A percentile compares a stretch with the other conserved stretches of the same genome.
Evolutionary conservation across 2,329 filamentous ascomycete species (phyloP).

Genomic region (Colletotrichum scovillei): DNA sequence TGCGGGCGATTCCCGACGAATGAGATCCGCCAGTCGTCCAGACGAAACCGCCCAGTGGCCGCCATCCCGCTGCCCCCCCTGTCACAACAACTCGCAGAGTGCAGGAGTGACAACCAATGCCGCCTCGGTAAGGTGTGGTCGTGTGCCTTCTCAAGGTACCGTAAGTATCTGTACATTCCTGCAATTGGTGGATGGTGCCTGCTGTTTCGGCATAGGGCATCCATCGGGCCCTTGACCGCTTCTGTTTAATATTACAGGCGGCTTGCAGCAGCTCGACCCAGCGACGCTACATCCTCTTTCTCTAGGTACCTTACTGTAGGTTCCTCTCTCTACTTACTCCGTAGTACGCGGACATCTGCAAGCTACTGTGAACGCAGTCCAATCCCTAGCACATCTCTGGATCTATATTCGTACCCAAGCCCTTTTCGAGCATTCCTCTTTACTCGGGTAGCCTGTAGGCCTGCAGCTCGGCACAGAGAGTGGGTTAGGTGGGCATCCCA

Average conservation of each 20-base stretch:
- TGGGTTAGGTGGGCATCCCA: slow-evolving; percentile 5
- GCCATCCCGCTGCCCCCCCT: slow-evolving; percentile 11
- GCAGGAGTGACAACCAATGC: neutral
- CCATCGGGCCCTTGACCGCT: slow-evolving; percentile 34
- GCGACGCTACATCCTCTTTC: neutral
- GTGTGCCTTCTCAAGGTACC: neutral
- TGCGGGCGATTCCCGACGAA: slow-evolving; percentile 16
- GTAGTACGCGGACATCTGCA: neutral
- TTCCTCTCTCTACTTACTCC: neutral
- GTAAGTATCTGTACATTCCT: neutral
- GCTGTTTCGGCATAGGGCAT: slow-evolving; percentile 31
- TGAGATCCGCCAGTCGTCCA: slow-evolving; percentile 8
- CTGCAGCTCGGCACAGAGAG: neutral
- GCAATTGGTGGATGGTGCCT: neutral
- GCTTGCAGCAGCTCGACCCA: slow-evolving; percentile 15
- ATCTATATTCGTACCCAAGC: neutral
- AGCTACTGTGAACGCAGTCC: neutral
- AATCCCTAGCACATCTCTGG: neutral
- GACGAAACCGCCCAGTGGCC: slow-evolving; percentile 21
- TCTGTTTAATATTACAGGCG: slow-evolving; percentile 31
- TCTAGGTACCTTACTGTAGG: neutral
- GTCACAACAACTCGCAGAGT: slow-evolving; percentile 5
- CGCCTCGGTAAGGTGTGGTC: neutral
- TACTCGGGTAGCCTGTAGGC: neutral
- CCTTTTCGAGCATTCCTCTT: neutral